Conservation (phyloP, 2,329 filamentous ascomycete genomes). For the Botryosphaeria dothidea region DNA sequence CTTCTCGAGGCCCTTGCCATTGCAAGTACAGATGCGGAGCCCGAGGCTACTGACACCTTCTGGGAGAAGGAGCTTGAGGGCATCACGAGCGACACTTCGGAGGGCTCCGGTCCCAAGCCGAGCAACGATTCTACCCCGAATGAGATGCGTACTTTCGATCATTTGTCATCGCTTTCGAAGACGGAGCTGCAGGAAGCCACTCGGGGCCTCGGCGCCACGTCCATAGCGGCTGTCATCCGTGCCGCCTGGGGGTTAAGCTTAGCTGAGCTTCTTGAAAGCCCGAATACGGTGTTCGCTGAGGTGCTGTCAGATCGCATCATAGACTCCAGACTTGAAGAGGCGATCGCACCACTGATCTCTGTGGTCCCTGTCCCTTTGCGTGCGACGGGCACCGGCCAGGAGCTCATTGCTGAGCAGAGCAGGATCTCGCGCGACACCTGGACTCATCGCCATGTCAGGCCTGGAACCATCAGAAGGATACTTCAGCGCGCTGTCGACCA, state of each 20-base stretch:
- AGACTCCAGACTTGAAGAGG: slow-evolving; percentile 28
- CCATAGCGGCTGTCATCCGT: slow-evolving; percentile 25
- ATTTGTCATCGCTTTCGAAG: background rate
- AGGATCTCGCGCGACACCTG: slow-evolving; percentile 28
- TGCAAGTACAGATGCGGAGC: slow-evolving; percentile 24
- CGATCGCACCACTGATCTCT: slow-evolving; percentile 35
- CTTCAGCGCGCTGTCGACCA: slow-evolving; percentile 29
- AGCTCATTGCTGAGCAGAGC: slow-evolving; percentile 29
- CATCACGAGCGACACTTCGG: slow-evolving; percentile 24
- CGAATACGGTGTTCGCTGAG: slow-evolving; percentile 28
- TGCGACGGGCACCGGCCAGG: slow-evolving; percentile 26
- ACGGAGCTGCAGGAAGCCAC: slow-evolving; percentile 20
- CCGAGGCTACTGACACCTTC: slow-evolving; percentile 22
- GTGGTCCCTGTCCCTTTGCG: slow-evolving; percentile 37
- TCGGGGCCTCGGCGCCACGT: slow-evolving; percentile 23
- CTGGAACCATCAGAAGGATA: slow-evolving; percentile 32
- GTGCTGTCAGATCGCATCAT: slow-evolving; percentile 30
- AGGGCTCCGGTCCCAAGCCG: slow-evolving; percentile 23
- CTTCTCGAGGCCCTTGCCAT: slow-evolving; percentile 30
- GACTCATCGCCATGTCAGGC: slow-evolving; percentile 32
- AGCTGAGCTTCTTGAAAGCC: slow-evolving; percentile 21
- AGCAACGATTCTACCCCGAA: background rate
- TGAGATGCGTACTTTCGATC: slow-evolving; percentile 4
- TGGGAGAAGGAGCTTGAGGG: slow-evolving; percentile 29
- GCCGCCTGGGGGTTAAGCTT: slow-evolving; percentile 27